phyloP scores from a whole-genome alignment of 1,139 yeast species.

The Cylindricascospora bacillispora region DNA sequence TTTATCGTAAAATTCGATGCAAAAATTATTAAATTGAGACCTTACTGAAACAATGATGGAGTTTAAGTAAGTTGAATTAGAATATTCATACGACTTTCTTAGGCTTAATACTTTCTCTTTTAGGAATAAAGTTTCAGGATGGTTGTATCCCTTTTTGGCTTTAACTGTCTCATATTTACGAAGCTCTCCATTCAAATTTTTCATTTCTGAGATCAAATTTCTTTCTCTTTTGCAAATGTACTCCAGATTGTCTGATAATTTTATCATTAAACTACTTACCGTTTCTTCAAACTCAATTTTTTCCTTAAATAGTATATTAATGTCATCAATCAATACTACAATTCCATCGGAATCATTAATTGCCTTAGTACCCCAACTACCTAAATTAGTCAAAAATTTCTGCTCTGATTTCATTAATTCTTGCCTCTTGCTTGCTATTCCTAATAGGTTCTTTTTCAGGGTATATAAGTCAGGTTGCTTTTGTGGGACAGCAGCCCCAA shows the following conservation, averaged over 20 bases:
- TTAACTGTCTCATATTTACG: conserved; percentile 12
- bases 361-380: conserved; percentile 13
- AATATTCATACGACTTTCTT: conserved; percentile 12
- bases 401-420: conserved; percentile 12
- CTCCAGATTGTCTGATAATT: conserved; percentile 12
- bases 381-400: conserved; percentile 15
- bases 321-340: conserved; percentile 14
- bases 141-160: conserved; percentile 14
- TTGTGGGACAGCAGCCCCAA: no score
- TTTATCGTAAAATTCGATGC: conserved; percentile 15
- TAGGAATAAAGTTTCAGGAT: conserved; percentile 16
- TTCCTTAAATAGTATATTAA: conserved; percentile 15
- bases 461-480: conserved; percentile 9
- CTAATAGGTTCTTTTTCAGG: conserved; percentile 12
- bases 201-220: conserved; percentile 15
- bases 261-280: conserved; percentile 10
- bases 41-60: conserved; percentile 16
- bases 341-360: conserved; percentile 10
- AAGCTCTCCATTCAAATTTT: conserved; percentile 10
- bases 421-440: conserved; percentile 14
- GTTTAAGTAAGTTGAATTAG: conserved; percentile 14
- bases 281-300: conserved; percentile 16
- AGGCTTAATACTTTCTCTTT: conserved; percentile 15
- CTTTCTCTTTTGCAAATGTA: conserved; percentile 17
- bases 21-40: conserved; percentile 14